Evolutionary conservation across 73 alveolate genomes (phyloP).

Genomic region (Paramecium caudatum): DNA sequence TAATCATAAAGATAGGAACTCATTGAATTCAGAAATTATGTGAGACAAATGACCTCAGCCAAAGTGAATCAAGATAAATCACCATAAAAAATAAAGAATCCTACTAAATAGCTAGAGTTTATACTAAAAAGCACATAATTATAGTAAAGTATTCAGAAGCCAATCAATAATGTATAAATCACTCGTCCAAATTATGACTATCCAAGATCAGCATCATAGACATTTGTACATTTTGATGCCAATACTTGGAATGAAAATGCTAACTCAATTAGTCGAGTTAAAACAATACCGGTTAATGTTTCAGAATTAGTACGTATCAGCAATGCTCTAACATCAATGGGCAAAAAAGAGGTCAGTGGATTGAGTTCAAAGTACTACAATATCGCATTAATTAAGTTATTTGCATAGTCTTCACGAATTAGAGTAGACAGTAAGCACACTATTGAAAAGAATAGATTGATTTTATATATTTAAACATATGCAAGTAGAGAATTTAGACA

Average conservation of each 20-base stretch:
- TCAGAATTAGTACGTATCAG: not conserved
- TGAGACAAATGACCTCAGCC: not conserved
- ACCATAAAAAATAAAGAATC: slow-evolving; percentile 27
- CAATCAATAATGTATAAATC: not conserved
- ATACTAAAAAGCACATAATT: slow-evolving; percentile 36
- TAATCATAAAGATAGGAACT: slow-evolving; percentile 6
- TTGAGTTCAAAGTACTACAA: slow-evolving; percentile 2
- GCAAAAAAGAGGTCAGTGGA: not conserved
- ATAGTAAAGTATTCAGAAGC: not conserved
- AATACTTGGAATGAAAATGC: slow-evolving; percentile 32
- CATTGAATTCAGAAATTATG: slow-evolving; percentile 5
- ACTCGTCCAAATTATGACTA: not conserved
- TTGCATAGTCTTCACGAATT: not conserved
- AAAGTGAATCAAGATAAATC: not conserved
- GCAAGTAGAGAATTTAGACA: not conserved
- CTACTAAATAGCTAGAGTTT: slow-evolving; percentile 6
- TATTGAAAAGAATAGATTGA: slow-evolving; percentile 27
- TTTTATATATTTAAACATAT: not conserved
- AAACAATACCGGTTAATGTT: not conserved
- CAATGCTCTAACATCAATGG: not conserved
- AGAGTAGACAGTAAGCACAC: slow-evolving; percentile 15
- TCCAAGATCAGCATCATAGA: not conserved
- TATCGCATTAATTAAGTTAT: not conserved
- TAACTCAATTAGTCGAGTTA: not conserved
- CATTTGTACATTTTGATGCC: slow-evolving; percentile 36